Conservation (phyloP, 805 yeast species). For the Cyberlindnera misumaiensis region DNA sequence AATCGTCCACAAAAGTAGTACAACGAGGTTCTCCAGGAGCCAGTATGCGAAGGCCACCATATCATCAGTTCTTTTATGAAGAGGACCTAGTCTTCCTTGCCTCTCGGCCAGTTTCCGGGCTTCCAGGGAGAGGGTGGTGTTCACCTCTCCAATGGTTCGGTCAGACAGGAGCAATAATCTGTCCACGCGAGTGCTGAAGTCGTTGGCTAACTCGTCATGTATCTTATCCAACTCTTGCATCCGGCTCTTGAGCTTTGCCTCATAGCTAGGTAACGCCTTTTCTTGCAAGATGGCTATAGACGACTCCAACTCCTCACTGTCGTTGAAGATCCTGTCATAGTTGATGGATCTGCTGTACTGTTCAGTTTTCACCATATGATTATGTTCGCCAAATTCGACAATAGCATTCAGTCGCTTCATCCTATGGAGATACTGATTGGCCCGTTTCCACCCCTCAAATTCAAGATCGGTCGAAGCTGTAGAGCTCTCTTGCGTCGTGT, state of each 20-base stretch:
- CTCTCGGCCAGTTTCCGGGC: conserved; percentile 47
- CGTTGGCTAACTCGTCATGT: conserved; percentile 17
- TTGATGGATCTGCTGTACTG: conserved; percentile 7
- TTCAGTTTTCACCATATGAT: conserved; percentile 11
- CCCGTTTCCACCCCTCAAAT: conserved; percentile 4
- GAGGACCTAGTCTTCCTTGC: conserved; percentile 34
- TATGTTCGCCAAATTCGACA: conserved; percentile 17
- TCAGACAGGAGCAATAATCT: conserved; percentile 56
- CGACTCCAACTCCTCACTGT: conserved; percentile 4
- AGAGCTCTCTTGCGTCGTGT: not conserved
- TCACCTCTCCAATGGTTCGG: conserved; percentile 65
- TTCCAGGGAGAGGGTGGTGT: conserved; percentile 61
- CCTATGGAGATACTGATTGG: conserved; percentile 1
- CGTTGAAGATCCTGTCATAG: conserved; percentile 10
- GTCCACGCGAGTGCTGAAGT: conserved; percentile 46
- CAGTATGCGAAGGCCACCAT: conserved; percentile 35
- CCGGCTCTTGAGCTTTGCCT: conserved; percentile 13
- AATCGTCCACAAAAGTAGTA: conserved; percentile 41
- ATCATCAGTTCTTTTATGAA: conserved; percentile 27
- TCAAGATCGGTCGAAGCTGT: conserved; percentile 4
- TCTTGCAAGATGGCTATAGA: conserved; percentile 3
- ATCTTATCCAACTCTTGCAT: conserved; percentile 14
- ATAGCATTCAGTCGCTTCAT: conserved; percentile 6
- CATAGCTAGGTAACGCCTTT: conserved; percentile 6
- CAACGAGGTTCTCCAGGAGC: conserved; percentile 45